A percentile compares a stretch with the other conserved stretches of the same genome.
Evolutionary conservation across 257 asterid genomes (phyloP).

Genomic region (Thymus mandschuricus): DNA sequence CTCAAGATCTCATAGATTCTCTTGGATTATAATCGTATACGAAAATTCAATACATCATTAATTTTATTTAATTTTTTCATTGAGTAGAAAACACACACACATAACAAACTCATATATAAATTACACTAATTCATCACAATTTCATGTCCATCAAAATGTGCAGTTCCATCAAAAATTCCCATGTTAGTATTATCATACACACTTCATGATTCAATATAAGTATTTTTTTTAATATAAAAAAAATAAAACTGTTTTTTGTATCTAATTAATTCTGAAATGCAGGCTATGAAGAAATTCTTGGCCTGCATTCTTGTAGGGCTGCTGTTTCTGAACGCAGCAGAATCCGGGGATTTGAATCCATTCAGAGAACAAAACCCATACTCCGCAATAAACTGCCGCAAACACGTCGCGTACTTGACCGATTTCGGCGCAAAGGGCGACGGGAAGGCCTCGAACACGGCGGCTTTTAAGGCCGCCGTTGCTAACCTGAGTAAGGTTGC

Average conservation of each 20-base stretch:
- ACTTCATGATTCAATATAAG: not conserved
- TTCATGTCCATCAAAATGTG: slow-evolving; percentile 12
- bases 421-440: slow-evolving; percentile 70
- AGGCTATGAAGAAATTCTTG: slow-evolving; percentile 35
- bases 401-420: slow-evolving; percentile 46
- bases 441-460: slow-evolving; percentile 59
- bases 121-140: not conserved
- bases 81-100: not conserved
- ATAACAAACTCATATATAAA: slow-evolving; percentile 24
- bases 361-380: slow-evolving; percentile 23
- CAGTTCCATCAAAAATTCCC: slow-evolving; percentile 9
- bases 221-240: too few relatives aligned
- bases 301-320: slow-evolving; percentile 36
- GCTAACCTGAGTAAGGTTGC: slow-evolving; percentile 51
- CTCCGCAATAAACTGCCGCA: slow-evolving; percentile 50
- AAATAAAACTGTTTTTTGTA: too few relatives aligned
- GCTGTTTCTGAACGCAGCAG: slow-evolving; percentile 35
- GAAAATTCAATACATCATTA: not conserved
- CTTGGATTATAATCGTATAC: not conserved
- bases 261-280: not conserved
- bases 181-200: slow-evolving; percentile 28
- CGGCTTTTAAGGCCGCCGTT: slow-evolving; percentile 54
- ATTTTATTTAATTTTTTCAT: not conserved
- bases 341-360: not conserved
- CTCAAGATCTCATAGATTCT: slow-evolving; percentile 8